Evolutionary conservation across 495 filamentous ascomycete species (phyloP).

Genomic region (Diplogelasinospora grovesii): DNA sequence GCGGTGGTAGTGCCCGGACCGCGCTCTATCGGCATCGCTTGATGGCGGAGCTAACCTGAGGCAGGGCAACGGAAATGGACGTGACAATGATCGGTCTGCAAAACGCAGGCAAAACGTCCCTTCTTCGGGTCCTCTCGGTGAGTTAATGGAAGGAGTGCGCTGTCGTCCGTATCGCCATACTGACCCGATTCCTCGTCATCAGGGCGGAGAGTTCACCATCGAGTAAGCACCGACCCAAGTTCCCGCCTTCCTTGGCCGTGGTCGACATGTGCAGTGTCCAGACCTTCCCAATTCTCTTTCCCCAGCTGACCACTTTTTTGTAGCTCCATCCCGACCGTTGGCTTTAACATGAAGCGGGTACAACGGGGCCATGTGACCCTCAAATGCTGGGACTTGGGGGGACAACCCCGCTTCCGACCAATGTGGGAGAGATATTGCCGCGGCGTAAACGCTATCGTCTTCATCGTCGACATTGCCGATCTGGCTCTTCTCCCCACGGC

Average conservation of each 20-base stretch:
- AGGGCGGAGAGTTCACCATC: conserved; percentile 98
- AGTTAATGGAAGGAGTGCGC: conserved; percentile 34
- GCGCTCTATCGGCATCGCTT: conserved; percentile 13
- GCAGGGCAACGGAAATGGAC: conserved; percentile 97
- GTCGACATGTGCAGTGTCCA: conserved; percentile 2
- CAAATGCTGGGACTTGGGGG: conserved; percentile 98
- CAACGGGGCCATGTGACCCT: conserved; percentile 97
- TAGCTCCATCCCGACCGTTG: conserved; percentile 96
- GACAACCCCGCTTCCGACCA: conserved; percentile 91
- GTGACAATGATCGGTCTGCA: conserved; percentile 99
- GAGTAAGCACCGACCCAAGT: conserved; percentile 60
- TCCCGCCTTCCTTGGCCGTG: conserved; percentile 1
- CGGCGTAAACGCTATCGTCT: conserved; percentile 96
- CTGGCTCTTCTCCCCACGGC: conserved; percentile 73
- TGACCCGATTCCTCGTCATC: conserved; percentile 18
- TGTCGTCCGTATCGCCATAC: not conserved
- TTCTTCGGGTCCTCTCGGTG: conserved; percentile 89
- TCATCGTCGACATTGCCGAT: conserved; percentile 85
- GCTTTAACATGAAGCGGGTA: conserved; percentile 98
- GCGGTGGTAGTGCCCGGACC: conserved; percentile 6
- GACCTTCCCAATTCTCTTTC: conserved; percentile 12
- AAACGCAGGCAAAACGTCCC: conserved; percentile 95
- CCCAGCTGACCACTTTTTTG: conserved; percentile 37
- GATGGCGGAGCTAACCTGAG: conserved; percentile 23
- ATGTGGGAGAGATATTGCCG: conserved; percentile 99